A percentile compares a stretch with the other conserved stretches of the same genome.
These are phyloP conservation scores for Arctostaphylos glauca DNA, from an alignment of 148 eudicot species.

Conservation along the genomic window DNA sequence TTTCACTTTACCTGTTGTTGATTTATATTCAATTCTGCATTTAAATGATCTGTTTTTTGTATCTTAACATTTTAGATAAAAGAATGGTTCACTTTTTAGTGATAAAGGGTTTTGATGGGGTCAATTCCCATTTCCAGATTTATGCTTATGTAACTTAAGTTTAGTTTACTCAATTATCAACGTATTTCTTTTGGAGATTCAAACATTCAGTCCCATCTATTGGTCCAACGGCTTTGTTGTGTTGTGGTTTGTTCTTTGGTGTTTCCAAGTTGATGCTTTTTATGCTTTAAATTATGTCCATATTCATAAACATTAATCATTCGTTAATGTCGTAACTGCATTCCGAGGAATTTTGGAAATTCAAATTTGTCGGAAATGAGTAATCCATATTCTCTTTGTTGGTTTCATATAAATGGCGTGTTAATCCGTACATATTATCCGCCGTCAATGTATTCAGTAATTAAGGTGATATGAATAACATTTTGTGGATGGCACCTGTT, in stretches of 20 bases:
- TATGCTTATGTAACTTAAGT: neutral
- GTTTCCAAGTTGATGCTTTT: slow-evolving; percentile 10
- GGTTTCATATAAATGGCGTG: neutral
- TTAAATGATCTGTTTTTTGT: slow-evolving; percentile 19
- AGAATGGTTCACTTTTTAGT: neutral
- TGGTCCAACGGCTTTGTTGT: neutral
- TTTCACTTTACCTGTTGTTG: neutral
- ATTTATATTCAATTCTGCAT: slow-evolving; percentile 16
- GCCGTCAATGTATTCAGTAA: neutral
- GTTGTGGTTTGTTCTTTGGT: neutral
- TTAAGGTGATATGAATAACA: neutral
- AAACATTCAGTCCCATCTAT: too few species aligned
- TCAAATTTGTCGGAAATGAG: neutral
- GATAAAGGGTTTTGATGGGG: neutral
- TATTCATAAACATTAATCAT: neutral
- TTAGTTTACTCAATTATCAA: neutral
- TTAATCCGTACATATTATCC: neutral
- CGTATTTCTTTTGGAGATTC: neutral
- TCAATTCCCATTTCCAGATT: neutral
- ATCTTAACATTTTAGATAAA: slow-evolving; percentile 7
- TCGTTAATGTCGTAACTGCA: neutral
- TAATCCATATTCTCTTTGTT: neutral
- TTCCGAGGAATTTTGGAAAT: neutral
- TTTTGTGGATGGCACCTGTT: neutral
- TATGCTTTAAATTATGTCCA: neutral